These are phyloP conservation scores for Fusarium odoratissimum DNA, from an alignment of 2,329 filamentous ascomycete genomes.

Conservation along the genomic window DNA sequence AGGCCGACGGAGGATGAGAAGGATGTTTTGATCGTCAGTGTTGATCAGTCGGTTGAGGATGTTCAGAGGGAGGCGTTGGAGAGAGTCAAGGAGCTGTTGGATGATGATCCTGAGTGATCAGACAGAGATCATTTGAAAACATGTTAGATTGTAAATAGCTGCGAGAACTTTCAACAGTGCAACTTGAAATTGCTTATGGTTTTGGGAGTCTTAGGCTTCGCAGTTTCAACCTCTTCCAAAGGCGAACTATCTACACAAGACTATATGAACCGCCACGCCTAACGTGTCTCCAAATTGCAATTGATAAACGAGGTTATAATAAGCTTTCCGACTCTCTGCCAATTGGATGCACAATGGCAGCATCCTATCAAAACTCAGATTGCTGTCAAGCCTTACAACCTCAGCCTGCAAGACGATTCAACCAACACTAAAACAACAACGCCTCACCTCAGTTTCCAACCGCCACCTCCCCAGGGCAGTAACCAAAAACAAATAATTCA, in stretches of 20 bases:
- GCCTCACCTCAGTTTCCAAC: not conserved
- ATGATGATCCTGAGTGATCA: constrained; percentile 8
- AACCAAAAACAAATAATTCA: too few relatives aligned
- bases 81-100: constrained; percentile 6
- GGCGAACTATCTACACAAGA: not conserved
- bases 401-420: not conserved
- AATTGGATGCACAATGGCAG: rapidly evolving
- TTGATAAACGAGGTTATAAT: rapidly evolving
- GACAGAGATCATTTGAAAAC: not conserved
- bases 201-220: too few relatives aligned
- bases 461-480: too few relatives aligned
- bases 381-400: not conserved
- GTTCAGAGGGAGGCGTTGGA: constrained; percentile 23
- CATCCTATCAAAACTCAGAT: rapidly evolving
- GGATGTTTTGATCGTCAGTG: constrained; percentile 19
- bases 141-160: rapidly evolving
- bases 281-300: too few relatives aligned
- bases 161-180: rapidly evolving
- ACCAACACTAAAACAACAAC: not conserved
- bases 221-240: not conserved
- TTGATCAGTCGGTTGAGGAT: constrained; percentile 16
- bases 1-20: not conserved
- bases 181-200: rapidly evolving
- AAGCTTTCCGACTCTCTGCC: rapidly evolving
- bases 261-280: rapidly evolving